Evolutionary conservation across 176 grass and related monocot genomes (phyloP), one percentile per base, ranked within the genome.

Genomic region (Oryza meyeriana): DNA sequence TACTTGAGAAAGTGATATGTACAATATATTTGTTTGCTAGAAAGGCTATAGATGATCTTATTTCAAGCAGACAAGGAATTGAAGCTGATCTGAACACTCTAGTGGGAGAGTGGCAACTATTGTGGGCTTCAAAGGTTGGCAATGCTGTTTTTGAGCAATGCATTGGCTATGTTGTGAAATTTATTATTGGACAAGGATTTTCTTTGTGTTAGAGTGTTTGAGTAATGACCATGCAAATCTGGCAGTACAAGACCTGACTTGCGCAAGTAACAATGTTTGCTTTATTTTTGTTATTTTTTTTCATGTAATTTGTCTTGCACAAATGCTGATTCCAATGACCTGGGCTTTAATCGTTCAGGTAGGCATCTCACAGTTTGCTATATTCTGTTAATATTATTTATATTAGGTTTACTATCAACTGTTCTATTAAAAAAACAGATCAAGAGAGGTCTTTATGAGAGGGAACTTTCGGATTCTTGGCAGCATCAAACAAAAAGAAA

Each of bases 81-180:
- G 69, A 81, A 84, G 50, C 7, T 88, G 82, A 93, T 86, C 77
- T 92, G 58, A 64, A 61, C 41, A 81, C 83, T 68, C 79, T 98
- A 52, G 84, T 76, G 0, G 95, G 95, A 74, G 90, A 93, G 79
- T 98, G 95, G 95, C 95, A 94, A 91, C 76, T 98, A 58, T 61
- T 98, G 38, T 98, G 95, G 95, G 25, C 76, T 29, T 98, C 92
- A 87, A 61, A 97, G 94, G 6, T 8, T 22, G 48, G 18, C 48
- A 55, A 55, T 55, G 6, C 2, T 55, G 48, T 55, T 55, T 55
- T 55, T 55, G 48, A 55, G 17, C 48, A 55, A 22, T 81, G 29
- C n/a, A 34, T 87, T 48, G 16, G 29, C 20, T 83, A 18, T 61
- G 35, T 20, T 74, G 28, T 31, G 65, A 30, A 14, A 77, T 83